Base-by-base conservation (phyloP, 2,329 filamentous ascomycete genomes). In the Hymenoscyphus fraxineus region DNA sequence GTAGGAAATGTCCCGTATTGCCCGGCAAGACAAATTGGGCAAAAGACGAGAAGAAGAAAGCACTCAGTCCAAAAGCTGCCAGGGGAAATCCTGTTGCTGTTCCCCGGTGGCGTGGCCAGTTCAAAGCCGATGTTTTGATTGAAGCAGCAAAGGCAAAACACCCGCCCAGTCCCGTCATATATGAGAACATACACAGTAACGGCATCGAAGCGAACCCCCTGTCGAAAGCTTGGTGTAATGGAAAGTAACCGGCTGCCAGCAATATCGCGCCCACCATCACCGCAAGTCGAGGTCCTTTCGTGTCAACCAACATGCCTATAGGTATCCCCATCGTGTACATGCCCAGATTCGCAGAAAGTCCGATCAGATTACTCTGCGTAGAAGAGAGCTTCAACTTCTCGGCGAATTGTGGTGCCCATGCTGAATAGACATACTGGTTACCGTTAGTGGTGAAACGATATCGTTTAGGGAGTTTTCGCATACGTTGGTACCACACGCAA, bases 401-500 rank as follows among this genome's bases (percentile, higher is more conserved):
- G 59, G 93, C 93, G 75, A 97, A 97, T 78, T 97, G 93, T 22
- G 95, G 95, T 15, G 92, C 93, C 93, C 95, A 99, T 78, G 94
- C 94, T 63, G 93, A 97, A 79, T 97, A 99, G 75, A 93, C 94
- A 85, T 99, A 98, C 92, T 97, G 74, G 59, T 22, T 27, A n/a
- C 10, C 22, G 44, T 51, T 22, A 51, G 44, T 51, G n/a, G 44
- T 51, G 44, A 27, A 51, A 51, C 9, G 5, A 51, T 27, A 27
- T 7, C 44, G 2, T 47, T 13, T 27, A 51, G 44, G 15, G 19
- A n/a, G 44, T 6, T 22, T 22, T 51, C 6, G 78, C 87, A 73
- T 79, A 96, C 93, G 77, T 97, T 97, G 68, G 93, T 96, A 66
- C 95, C 95, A 77, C 93, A 97, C 66, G 93, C 92, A 65, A 98